A percentile compares a stretch with the other conserved stretches of the same genome.
phyloP scores from a whole-genome alignment of 257 asterid species.

The Paraleonurus japonicus region DNA sequence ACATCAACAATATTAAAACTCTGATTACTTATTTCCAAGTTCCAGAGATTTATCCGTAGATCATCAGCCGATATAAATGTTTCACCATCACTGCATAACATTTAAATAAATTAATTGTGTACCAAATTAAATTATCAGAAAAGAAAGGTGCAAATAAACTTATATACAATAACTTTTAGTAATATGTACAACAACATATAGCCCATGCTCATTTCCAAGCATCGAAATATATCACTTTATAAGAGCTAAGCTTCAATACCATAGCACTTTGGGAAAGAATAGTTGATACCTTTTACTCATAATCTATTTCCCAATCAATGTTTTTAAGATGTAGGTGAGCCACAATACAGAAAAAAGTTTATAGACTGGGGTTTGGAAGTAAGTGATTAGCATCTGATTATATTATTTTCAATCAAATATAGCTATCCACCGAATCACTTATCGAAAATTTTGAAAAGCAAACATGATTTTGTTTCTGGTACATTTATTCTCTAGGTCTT shows the following conservation, averaged over 20 bases:
- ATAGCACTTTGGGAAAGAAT: background rate
- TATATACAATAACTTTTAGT: slow-evolving; percentile 1
- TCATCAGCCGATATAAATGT: slow-evolving; percentile 95
- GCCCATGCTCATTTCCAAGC: slow-evolving; percentile 6
- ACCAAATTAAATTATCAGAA: slow-evolving; percentile 15
- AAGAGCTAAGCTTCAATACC: slow-evolving; percentile 8
- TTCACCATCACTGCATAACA: slow-evolving; percentile 75
- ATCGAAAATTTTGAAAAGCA: background rate
- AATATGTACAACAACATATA: slow-evolving; percentile 6
- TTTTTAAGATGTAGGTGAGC: slow-evolving; percentile 14
- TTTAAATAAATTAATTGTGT: slow-evolving; percentile 9
- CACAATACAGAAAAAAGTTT: background rate
- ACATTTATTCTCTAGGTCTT: background rate
- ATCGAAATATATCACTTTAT: background rate
- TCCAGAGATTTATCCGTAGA: slow-evolving; percentile 85
- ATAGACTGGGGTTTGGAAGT: background rate
- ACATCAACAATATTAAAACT: slow-evolving; percentile 92
- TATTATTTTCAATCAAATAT: slow-evolving; percentile 8
- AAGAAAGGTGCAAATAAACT: slow-evolving; percentile 18
- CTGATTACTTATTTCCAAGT: slow-evolving; percentile 84
- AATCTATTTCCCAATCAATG: slow-evolving; percentile 9
- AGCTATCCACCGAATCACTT: slow-evolving; percentile 13
- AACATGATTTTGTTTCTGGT: background rate
- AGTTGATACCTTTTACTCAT: background rate
- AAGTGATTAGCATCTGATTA: background rate